A percentile compares a stretch with the other conserved stretches of the same genome.
These are phyloP conservation scores for Carpinus fangiana DNA, from an alignment of 306 rosid genomes.

Conservation along the genomic window DNA sequence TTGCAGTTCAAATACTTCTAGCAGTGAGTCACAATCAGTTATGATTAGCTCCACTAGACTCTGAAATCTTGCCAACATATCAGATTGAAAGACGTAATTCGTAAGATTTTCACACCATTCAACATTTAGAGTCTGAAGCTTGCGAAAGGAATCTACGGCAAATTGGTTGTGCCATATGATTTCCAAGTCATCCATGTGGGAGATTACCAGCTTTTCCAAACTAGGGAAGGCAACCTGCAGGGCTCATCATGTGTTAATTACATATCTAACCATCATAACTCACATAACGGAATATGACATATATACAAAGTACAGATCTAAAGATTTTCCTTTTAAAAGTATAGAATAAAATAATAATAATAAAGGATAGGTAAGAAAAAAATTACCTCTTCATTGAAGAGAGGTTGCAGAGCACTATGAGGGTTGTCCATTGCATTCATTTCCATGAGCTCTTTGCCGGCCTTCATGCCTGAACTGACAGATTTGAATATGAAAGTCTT, in stretches of 20 bases:
- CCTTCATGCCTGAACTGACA: background rate
- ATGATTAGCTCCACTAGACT: background rate
- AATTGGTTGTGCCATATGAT: constrained; percentile 10
- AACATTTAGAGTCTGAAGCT: background rate
- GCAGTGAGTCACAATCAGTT: background rate
- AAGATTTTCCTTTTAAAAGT: too few relatives aligned
- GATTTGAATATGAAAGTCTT: background rate
- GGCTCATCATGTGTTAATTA: too few relatives aligned
- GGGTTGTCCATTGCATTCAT: too few relatives aligned
- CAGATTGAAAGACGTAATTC: background rate
- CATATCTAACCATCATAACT: background rate
- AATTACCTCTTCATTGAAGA: too few relatives aligned
- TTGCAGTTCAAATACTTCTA: background rate
- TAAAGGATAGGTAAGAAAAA: too few relatives aligned
- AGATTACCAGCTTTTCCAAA: background rate
- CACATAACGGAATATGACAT: background rate
- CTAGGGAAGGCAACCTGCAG: constrained; percentile 10
- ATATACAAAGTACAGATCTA: too few relatives aligned
- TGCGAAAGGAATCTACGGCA: background rate
- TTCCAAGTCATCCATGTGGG: background rate
- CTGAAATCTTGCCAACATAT: background rate
- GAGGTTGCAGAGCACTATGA: too few relatives aligned
- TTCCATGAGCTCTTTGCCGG: background rate
- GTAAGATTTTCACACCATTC: background rate
- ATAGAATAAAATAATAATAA: background rate